Evolutionary conservation across 208 protist genomes (phyloP).

Genomic region (Borovskyia barvae): DNA sequence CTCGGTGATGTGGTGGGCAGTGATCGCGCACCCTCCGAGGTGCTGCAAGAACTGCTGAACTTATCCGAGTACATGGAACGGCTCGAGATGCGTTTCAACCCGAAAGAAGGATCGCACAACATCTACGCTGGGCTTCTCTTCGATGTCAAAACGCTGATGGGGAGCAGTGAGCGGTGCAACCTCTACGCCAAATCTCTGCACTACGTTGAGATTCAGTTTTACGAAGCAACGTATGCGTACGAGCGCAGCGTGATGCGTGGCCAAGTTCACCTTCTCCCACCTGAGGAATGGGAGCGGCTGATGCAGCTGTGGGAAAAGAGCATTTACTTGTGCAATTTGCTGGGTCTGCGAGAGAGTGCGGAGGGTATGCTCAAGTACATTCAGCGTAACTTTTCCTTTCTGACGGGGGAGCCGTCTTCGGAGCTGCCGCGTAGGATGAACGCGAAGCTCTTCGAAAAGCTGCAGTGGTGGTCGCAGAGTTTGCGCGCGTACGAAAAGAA

Average conservation of each 20-base stretch:
- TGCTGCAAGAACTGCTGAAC: slow-evolving; percentile 95
- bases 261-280: slow-evolving; percentile 45
- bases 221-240: slow-evolving; percentile 74
- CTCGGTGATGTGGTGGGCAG: slow-evolving; percentile 74
- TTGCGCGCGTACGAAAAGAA: slow-evolving; percentile 84
- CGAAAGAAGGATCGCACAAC: slow-evolving; percentile 31
- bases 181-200: slow-evolving; percentile 93
- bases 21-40: slow-evolving; percentile 77
- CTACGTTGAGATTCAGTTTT: slow-evolving; percentile 94
- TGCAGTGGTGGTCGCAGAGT: slow-evolving; percentile 98
- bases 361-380: slow-evolving; percentile 96
- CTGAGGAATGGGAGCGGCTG: slow-evolving; percentile 62
- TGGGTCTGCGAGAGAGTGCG: slow-evolving; percentile 98
- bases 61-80: slow-evolving; percentile 98
- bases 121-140: slow-evolving; percentile 65
- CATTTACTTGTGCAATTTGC: slow-evolving; percentile 98
- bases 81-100: slow-evolving; percentile 79
- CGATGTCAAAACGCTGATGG: slow-evolving; percentile 88
- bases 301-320: slow-evolving; percentile 84
- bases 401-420: slow-evolving; percentile 66
- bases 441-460: slow-evolving; percentile 93
- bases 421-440: slow-evolving; percentile 85
- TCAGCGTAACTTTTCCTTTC: slow-evolving; percentile 83
- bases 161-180: slow-evolving; percentile 93
- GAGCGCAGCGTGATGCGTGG: slow-evolving; percentile 70